These are phyloP conservation scores for Zelopaecilomyces penicillatus DNA, from an alignment of 2,329 filamentous ascomycete genomes.

Conservation along the genomic window DNA sequence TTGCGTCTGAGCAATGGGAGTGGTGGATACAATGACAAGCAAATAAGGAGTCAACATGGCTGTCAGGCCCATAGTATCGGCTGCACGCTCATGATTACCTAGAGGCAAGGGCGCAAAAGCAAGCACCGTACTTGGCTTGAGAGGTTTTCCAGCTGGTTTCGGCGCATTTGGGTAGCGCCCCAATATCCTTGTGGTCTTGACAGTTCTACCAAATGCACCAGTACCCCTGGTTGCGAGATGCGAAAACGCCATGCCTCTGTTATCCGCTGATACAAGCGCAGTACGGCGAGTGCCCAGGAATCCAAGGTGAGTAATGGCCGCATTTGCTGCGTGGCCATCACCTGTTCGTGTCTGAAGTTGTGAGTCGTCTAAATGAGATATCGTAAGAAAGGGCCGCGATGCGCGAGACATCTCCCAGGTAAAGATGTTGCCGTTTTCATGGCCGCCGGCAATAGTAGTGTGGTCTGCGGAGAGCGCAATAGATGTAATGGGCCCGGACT, in stretches of 20 bases:
- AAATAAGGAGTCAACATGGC: conserved; percentile 95
- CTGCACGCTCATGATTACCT: conserved; percentile 85
- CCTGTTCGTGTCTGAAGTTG: conserved; percentile 56
- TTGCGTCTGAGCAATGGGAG: conserved; percentile 90
- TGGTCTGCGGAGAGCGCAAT: conserved; percentile 91
- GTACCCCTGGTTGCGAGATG: conserved; percentile 89
- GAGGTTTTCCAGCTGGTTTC: conserved; percentile 51
- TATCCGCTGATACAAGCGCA: conserved; percentile 88
- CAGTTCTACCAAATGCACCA: conserved; percentile 72
- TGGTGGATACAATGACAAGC: conserved; percentile 93
- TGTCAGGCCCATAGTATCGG: conserved; percentile 81
- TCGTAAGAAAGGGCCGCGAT: conserved; percentile 81
- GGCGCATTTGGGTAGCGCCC: conserved; percentile 77
- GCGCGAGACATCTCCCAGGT: conserved; percentile 87
- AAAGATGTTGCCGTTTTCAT: conserved; percentile 85
- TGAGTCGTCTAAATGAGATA: conserved; percentile 63
- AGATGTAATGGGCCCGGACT: conserved; percentile 80
- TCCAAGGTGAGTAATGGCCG: conserved; percentile 79
- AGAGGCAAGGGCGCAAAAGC: conserved; percentile 85
- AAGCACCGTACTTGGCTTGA: conserved; percentile 90
- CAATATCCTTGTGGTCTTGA: conserved; percentile 84
- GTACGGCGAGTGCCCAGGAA: conserved; percentile 92
- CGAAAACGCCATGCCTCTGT: conserved; percentile 95
- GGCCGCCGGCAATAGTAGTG: conserved; percentile 81
- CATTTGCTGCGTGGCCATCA: conserved; percentile 76